These are phyloP conservation scores for Fusarium aywerte DNA, from an alignment of 2,329 filamentous ascomycete genomes.

Conservation along the genomic window DNA sequence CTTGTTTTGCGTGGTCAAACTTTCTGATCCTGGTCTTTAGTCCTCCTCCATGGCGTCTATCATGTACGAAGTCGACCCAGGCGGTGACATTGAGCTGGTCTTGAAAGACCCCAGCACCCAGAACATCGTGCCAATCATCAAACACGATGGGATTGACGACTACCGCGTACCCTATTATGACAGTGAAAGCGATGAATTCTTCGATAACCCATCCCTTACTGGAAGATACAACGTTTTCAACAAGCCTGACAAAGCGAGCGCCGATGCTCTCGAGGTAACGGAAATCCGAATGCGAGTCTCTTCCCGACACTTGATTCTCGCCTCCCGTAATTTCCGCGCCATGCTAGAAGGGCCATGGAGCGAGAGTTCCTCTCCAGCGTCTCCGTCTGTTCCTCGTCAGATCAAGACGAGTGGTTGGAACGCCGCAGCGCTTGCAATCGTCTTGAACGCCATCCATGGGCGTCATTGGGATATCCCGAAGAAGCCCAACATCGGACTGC, in stretches of 20 bases:
- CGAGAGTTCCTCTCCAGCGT: rapidly evolving
- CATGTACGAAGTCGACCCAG: neutral
- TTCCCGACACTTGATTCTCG: neutral
- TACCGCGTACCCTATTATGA: too few relatives aligned
- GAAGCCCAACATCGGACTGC: rapidly evolving
- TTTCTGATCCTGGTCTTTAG: too few relatives aligned
- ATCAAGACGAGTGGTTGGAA: neutral
- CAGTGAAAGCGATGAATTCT: neutral
- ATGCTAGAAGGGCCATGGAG: conserved; percentile 1
- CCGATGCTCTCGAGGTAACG: neutral
- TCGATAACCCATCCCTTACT: neutral
- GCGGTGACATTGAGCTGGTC: neutral
- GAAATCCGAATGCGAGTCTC: conserved; percentile 2
- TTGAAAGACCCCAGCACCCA: neutral
- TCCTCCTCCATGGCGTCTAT: neutral
- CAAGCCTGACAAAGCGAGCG: too few relatives aligned
- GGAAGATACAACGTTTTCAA: neutral
- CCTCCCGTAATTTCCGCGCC: neutral
- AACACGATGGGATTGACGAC: neutral
- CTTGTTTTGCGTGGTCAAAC: too few relatives aligned
- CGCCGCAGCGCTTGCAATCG: neutral
- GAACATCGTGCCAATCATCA: neutral
- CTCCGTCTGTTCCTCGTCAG: neutral
- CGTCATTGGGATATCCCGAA: neutral
- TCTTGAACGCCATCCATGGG: conserved; percentile 13